Conservation (phyloP, 2,329 filamentous ascomycete genomes). For the Stemphylium lycopersici region DNA sequence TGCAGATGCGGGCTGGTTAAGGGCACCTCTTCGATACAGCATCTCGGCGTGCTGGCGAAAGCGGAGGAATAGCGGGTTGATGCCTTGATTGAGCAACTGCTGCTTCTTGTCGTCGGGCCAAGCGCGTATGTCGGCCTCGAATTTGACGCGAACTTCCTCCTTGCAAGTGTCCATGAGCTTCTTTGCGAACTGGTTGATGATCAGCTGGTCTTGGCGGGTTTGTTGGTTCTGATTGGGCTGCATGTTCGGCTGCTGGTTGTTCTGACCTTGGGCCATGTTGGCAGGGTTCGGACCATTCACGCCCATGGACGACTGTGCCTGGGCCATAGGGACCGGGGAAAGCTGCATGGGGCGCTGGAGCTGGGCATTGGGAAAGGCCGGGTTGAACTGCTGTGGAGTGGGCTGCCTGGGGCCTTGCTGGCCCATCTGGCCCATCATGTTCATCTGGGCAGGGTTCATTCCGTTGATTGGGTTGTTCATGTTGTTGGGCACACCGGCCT, state of each 20-base stretch:
- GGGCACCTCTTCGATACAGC: conserved; percentile 32
- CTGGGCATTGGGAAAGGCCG: conserved; percentile 55
- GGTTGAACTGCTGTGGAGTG: conserved; percentile 51
- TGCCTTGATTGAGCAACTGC: conserved; percentile 51
- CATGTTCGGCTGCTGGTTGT: conserved; percentile 41
- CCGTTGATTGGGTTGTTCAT: conserved; percentile 37
- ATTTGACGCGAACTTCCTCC: conserved; percentile 56
- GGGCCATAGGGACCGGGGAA: conserved; percentile 54
- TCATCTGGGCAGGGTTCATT: conserved; percentile 43
- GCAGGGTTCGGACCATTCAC: conserved; percentile 34
- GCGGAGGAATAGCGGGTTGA: conserved; percentile 59
- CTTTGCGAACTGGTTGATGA: conserved; percentile 54
- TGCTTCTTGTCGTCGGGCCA: conserved; percentile 56
- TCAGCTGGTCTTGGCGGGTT: conserved; percentile 30
- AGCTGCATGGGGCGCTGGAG: conserved; percentile 59
- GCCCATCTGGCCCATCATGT: conserved; percentile 46
- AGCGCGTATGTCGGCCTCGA: conserved; percentile 50
- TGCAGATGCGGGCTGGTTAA: conserved; percentile 21
- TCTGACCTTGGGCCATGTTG: conserved; percentile 31
- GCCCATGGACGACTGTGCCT: conserved; percentile 41
- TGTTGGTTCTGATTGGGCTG: conserved; percentile 31
- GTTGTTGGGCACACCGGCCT: conserved; percentile 25
- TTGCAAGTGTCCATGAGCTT: conserved; percentile 56
- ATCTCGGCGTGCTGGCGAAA: conserved; percentile 57
- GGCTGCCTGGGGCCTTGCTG: conserved; percentile 46